Base-by-base conservation (phyloP, 139 green algal species). In the Desmodesmus armatus region DNA sequence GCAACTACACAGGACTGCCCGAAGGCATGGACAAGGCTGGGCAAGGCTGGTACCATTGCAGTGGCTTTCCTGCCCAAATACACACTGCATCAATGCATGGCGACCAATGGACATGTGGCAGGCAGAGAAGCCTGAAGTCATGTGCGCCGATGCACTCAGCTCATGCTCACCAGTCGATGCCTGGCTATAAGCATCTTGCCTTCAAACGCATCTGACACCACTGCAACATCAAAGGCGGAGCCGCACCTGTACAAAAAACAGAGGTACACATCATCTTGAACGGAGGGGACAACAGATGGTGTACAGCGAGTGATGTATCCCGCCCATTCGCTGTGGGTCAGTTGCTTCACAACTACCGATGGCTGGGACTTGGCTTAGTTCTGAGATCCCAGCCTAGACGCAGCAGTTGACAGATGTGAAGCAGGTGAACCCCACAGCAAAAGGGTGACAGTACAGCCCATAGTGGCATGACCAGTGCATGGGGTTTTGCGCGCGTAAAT, bases 171-270 rank as follows among this genome's bases (percentile, higher is more conserved):
- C 89, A 97, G 49, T 29, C 90, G 84, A 71, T 97, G 94, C 39
- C 93, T 79, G 33, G 92, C 63, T 33, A 97, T 75, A 5, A 95
- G 87, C 37, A 72, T 88, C 82, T 95, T 95, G 43, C 94, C 94
- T 65, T 95, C 89, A 76, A 97, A 97, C 19, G 83, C 41, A 27
- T 82, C 49, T 17, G 91, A 94, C 3, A 96, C 89, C 0, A 96
- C 71, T 11, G 79, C 79, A 15, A 97, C 94, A 37, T 96, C 92
- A 88, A 97, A 97, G 15, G 80, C 87, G 13, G 92, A 55, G 0
- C 94, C 94, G 63, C 94, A 97, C 25, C 91, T 93, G 88, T n/a
- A n/a, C 63, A 89, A 21, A 3, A 29, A 31, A 29, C 31, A 17
- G 27, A 17, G 51, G 19, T 62, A 62, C 51, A 62, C 21, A 62